Base-by-base conservation (phyloP, 2,329 filamentous ascomycete species). In the Balansia obtecta region DNA sequence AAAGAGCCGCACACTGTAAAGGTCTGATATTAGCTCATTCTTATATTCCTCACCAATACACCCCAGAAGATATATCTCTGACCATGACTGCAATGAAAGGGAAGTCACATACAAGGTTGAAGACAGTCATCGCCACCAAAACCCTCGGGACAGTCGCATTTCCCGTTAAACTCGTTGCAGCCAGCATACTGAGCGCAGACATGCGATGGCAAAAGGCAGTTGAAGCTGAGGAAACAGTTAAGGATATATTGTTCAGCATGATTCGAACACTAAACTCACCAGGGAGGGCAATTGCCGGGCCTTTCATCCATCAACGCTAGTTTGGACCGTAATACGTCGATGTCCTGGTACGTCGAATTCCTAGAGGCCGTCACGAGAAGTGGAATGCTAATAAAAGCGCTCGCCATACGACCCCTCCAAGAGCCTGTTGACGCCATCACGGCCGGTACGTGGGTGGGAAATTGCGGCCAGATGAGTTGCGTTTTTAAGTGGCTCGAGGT, bases 111-210 rank as follows among this genome's bases (percentile, higher is more conserved):
- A 85, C 82, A 71, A 58, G 94, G 93, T 61, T 86, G 74, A 46
- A 94, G 80, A 62, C 93, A 98, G 68, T 97, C 90, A 61, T 95
- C 88, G 52, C 91, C 91, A 53, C 90, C 93, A 64, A 94, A 98
- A 37, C 93, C 93, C 16, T 88, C 76, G 9, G 91, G 90, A 66
- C 93, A 98, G 53, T 84, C 79, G 70, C 93, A 98, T 73, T 94
- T 90, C 46, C 93, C 93, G 60, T 88, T 95, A 62, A 82, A 89
- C 61, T 85, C 81, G 66, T 93, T 94, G 68, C 93, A 98, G 34
- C 82, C 76, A 37, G 89, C 86, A 65, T 86, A 98, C 69, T 98
- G 93, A 55, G 87, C 82, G 67, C 93, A 98, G 55, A 82, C 83
- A 66, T 95, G 94, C 55, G 87, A 88, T 30, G 93, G 90, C 15